Evolutionary conservation across 2,329 filamentous ascomycete species (phyloP).

Genomic region (Diaporthe citriasiana): DNA sequence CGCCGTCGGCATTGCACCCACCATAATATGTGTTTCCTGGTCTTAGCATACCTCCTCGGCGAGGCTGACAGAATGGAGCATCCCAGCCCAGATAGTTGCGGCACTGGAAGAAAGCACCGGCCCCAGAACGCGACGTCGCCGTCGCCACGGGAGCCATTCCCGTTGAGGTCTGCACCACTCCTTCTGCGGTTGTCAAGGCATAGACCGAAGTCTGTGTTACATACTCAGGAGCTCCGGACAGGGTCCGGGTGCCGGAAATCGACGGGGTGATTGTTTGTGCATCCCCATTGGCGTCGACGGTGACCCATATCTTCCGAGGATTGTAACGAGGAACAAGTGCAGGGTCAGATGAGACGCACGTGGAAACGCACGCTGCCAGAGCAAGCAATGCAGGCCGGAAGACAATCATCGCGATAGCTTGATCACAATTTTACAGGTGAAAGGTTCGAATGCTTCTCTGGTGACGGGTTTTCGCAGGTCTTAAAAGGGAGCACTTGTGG

Average conservation of each 20-base stretch:
- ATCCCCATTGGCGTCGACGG: conserved; percentile 48
- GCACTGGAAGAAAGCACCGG: conserved; percentile 52
- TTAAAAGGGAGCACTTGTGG: neutral
- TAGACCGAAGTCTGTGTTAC: conserved; percentile 50
- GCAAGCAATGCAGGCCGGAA: neutral
- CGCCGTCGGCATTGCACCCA: conserved; percentile 41
- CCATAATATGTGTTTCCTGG: conserved; percentile 53
- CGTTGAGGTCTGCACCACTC: conserved; percentile 49
- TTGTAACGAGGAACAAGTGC: conserved; percentile 41
- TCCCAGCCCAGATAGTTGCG: conserved; percentile 46
- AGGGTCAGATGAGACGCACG: neutral
- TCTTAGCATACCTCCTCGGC: conserved; percentile 48
- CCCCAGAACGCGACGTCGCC: conserved; percentile 46
- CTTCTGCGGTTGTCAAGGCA: conserved; percentile 47
- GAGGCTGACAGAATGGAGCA: conserved; percentile 53
- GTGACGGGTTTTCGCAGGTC: neutral
- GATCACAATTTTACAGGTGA: neutral
- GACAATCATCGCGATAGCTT: neutral
- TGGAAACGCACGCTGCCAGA: conserved; percentile 57
- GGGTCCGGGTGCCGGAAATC: conserved; percentile 48
- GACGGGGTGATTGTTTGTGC: conserved; percentile 50
- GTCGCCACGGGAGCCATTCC: conserved; percentile 51
- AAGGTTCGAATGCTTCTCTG: too few species aligned
- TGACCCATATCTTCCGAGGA: conserved; percentile 58
- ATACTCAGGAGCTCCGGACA: conserved; percentile 48